These are phyloP conservation scores for Parmales sp. DNA, from an alignment of 108 stramenopile species.

Conservation along the genomic window DNA sequence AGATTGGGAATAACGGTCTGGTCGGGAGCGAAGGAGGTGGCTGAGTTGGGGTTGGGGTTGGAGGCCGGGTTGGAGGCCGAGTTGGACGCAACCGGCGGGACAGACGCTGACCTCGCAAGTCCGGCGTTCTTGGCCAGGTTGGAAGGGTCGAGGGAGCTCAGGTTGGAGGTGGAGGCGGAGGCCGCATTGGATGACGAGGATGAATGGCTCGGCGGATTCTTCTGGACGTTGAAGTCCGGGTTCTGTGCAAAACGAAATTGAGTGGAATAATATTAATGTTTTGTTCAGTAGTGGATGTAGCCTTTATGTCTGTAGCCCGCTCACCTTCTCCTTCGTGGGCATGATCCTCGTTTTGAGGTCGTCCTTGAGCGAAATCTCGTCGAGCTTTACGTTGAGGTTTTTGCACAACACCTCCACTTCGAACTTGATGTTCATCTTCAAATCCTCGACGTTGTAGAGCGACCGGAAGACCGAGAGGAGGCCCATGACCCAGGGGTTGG, in stretches of 20 bases:
- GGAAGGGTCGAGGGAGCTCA: no score
- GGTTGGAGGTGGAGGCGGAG: not conserved
- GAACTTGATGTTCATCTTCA: constrained; percentile 99
- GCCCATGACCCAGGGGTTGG: constrained; percentile 99
- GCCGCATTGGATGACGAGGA: not conserved
- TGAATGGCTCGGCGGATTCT: not conserved
- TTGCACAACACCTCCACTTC: constrained; percentile 98
- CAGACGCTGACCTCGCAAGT: no score
- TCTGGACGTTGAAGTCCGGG: constrained; percentile 89
- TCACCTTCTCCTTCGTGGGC: constrained; percentile 80
- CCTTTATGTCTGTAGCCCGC: no score
- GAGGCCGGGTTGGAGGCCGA: constrained; percentile 26
- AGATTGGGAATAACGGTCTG: constrained; percentile 94
- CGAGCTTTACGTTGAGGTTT: constrained; percentile 79
- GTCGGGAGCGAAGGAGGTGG: constrained; percentile 15
- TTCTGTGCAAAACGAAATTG: no score
- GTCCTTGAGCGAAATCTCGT: constrained; percentile 72
- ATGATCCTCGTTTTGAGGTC: constrained; percentile 59
- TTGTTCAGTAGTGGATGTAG: no score
- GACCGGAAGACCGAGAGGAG: constrained; percentile 84
- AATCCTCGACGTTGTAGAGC: constrained; percentile 85
- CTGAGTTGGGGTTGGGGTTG: constrained; percentile 36
- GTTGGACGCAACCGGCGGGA: constrained; percentile 20
- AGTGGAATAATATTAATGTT: no score
- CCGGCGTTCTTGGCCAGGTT: no score